Percentiles rank a stretch among this genome's conserved stretches.
Conservation (phyloP, 164 flowering plant genomes). For the Magnolia officinalis region DNA sequence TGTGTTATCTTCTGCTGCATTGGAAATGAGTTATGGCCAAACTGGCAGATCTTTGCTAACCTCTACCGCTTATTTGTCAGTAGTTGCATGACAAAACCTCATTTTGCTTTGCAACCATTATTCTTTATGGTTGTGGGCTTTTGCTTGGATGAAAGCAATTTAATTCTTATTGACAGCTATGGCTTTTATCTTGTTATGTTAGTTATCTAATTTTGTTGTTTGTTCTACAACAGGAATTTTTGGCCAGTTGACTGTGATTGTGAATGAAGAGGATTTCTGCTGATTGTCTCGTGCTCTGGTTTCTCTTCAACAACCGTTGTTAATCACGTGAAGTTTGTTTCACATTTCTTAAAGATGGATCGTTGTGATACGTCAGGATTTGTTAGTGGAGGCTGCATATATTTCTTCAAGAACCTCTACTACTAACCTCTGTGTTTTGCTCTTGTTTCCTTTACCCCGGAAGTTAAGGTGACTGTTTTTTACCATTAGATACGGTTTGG, state of each 20-base stretch:
- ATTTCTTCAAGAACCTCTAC: conserved; percentile 36
- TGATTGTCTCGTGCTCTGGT: neutral
- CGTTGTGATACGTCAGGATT: conserved; percentile 95
- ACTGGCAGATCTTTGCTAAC: neutral
- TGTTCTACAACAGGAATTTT: conserved; percentile 33
- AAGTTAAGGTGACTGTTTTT: conserved; percentile 56
- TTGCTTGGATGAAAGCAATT: neutral
- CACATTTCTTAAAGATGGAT: conserved; percentile 53
- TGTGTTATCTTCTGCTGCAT: neutral
- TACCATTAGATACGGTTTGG: conserved; percentile 14
- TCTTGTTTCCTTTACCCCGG: conserved; percentile 28
- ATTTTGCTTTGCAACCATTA: neutral
- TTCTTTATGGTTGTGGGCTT: neutral
- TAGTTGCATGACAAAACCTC: neutral
- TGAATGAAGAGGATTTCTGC: conserved; percentile 10
- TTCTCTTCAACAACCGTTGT: conserved; percentile 8
- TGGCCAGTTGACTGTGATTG: neutral
- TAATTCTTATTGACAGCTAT: neutral
- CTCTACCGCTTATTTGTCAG: neutral
- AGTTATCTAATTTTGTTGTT: neutral
- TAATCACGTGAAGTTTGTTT: conserved; percentile 18
- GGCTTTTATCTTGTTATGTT: neutral
- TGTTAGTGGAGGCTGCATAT: conserved; percentile 83
- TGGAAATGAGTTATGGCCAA: neutral
- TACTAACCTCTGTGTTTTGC: conserved; percentile 25